Conservation (phyloP, 148 eudicot species). For the Rhododendron simsii region DNA sequence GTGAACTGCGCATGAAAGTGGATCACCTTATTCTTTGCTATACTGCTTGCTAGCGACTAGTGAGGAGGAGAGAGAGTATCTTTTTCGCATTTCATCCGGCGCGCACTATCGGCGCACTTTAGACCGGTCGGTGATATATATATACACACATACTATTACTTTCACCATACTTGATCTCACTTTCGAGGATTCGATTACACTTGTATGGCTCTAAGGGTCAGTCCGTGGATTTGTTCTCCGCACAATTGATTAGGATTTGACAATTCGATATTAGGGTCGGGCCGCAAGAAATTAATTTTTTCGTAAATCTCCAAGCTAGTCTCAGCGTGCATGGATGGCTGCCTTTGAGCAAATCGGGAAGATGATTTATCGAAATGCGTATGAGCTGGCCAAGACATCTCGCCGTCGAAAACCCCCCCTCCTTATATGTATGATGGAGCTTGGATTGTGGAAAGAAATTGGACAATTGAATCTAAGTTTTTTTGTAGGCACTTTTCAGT, state of each 20-base stretch:
- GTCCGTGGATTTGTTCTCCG: too few species aligned
- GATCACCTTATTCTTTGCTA: neutral
- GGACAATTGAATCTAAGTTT: neutral
- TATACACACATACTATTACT: neutral
- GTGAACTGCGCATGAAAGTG: slow-evolving; percentile 1
- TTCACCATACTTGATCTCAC: neutral
- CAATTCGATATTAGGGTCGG: too few species aligned
- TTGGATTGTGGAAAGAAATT: neutral
- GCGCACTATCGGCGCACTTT: neutral
- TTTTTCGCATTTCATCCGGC: neutral
- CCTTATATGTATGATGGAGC: neutral
- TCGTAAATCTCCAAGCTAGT: too few species aligned
- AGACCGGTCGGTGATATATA: neutral
- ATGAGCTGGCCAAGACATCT: neutral
- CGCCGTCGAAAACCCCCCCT: too few species aligned
- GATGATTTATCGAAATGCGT: too few species aligned
- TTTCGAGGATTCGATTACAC: neutral
- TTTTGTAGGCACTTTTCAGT: neutral
- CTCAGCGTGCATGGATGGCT: too few species aligned
- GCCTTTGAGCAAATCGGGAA: too few species aligned
- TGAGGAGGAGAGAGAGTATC: neutral
- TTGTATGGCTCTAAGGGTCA: neutral
- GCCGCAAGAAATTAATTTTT: too few species aligned
- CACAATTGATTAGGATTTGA: neutral
- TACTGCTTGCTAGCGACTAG: neutral